Percentiles rank a stretch among this genome's conserved stretches.
Conservation (phyloP, 768 basidiomycete species). For the Pleurotus tuber-regium region DNA sequence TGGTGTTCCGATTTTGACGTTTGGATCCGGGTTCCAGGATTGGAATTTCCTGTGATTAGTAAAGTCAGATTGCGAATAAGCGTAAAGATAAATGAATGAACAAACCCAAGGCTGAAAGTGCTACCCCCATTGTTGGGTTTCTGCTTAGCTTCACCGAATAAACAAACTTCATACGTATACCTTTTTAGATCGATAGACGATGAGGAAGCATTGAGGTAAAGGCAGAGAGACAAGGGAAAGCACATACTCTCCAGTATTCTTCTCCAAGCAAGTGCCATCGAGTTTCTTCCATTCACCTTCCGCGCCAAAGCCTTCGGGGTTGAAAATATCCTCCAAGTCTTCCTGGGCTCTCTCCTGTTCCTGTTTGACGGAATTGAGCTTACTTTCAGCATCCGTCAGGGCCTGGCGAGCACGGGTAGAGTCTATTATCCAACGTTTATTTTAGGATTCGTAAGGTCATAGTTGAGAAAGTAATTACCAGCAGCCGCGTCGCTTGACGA, state of each 20-base stretch:
- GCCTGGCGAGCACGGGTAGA: slow-evolving; percentile 62
- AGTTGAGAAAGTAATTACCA: slow-evolving; percentile 12
- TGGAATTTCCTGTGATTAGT: slow-evolving; percentile 57
- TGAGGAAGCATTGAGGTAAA: not conserved
- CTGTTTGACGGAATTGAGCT: slow-evolving; percentile 48
- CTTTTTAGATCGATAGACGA: too few species aligned
- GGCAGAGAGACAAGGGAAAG: not conserved
- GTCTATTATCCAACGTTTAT: slow-evolving; percentile 34
- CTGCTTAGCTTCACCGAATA: slow-evolving; percentile 87
- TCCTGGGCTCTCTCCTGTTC: slow-evolving; percentile 53
- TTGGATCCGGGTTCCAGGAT: slow-evolving; percentile 71
- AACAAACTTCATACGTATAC: slow-evolving; percentile 92
- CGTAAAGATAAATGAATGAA: slow-evolving; percentile 14
- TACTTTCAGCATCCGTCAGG: slow-evolving; percentile 59
- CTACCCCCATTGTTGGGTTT: slow-evolving; percentile 80
- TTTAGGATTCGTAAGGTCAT: not conserved
- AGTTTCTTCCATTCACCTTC: slow-evolving; percentile 97
- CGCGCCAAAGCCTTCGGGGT: slow-evolving; percentile 61
- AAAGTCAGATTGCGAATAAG: not conserved
- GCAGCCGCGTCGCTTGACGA: slow-evolving; percentile 33
- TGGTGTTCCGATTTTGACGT: slow-evolving; percentile 54
- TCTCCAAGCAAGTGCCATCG: slow-evolving; percentile 74
- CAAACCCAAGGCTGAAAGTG: slow-evolving; percentile 81
- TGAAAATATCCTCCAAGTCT: slow-evolving; percentile 66
- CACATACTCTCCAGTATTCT: slow-evolving; percentile 87